Base-by-base conservation (phyloP, 345 rosid species). In the Physaria fendleri region DNA sequence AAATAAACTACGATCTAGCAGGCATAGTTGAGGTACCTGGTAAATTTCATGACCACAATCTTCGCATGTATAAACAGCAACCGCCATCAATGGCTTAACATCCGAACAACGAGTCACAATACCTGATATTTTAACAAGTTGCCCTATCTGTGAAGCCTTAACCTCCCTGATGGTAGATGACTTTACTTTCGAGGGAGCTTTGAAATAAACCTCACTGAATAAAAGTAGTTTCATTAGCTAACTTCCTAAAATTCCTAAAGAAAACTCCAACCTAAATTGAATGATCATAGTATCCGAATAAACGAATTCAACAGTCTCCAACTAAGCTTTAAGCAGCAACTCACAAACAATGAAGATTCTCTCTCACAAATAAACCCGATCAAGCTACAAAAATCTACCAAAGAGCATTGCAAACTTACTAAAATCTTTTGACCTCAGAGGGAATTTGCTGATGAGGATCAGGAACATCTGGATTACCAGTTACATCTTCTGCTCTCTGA, bases 91-190 rank as follows among this genome's bases (percentile, higher is more conserved):
- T 50, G 99, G 97, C 81, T 93, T 93, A 54, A 93, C 99, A 77
- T 93, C 99, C 13, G 99, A 93, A 66, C 99, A 93, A 6, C 97
- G 95, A 9, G 96, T 93, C 56, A 93, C 83, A 78, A 93, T 90
- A 49, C 99, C 99, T 22, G 97, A 81, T 73, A 78, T 83, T 65
- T 77, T 83, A 2, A 93, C 96, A 71, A 93, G 94, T 61, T 89
- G 95, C 17, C 97, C 99, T 67, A 93, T 89, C 54, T 81, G 68
- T 30, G 97, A 87, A 62, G 99, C 94, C 75, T 77, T 93, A 70
- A 93, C 97, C 73, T 87, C 97, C 81, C 99, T 90, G 47, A 93
- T 83, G 29, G 90, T 82, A 69, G 74, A 85, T 33, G 94, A 78
- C 22, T 78, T 62, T 65, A 83, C 96, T 74, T 90, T 93, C 5